Base-by-base conservation (phyloP, 345 rosid species). In the Sisymbrium altissimum region DNA sequence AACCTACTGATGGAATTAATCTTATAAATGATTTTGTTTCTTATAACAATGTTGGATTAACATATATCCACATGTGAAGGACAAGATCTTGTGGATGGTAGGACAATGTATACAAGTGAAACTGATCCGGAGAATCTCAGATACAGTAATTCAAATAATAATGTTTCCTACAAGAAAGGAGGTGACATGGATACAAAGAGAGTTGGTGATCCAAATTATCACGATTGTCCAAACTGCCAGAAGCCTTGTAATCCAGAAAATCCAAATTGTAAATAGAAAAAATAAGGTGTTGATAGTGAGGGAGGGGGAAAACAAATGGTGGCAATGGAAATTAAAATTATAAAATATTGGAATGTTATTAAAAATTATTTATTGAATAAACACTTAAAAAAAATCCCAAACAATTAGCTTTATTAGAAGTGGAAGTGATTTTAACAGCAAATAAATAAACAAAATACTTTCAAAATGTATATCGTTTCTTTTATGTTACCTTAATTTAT, bases 201-300 rank as follows among this genome's bases (percentile, higher is more conserved):
- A 25, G 46, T 3, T 9, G 19, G 54, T 9, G 43, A 44, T 7
- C 32, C 23, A 15, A n/a, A n/a, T n/a, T 18, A 18, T 30, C 3
- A 32, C 44, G 70, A 30, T 0, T 29, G 27, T 68, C 62, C 72
- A 14, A 4, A 54, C 0, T 56, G 54, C n/a, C 5, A 0, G 4
- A 55, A 5, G 30, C 54, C 64, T 44, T 69, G 73, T 44, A 56
- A 45, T 36, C 68, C 75, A 46, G 67, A 38, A 14, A 38, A 60
- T 38, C 60, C 59, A 60, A 38, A 60, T 36, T 71, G 75, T 48
- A 13, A 18, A 32, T 13, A 41, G 2, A n/a, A n/a, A n/a, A 55
- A 40, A 41, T 0, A 50, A 52, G n/a, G n/a, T n/a, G n/a, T n/a
- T n/a, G 0, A 1, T 9, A 33, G 36, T 33, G 1, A 18, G 40